These are phyloP conservation scores for Isabelozyma rhagii DNA, from an alignment of 805 yeast genomes.

Conservation along the genomic window DNA sequence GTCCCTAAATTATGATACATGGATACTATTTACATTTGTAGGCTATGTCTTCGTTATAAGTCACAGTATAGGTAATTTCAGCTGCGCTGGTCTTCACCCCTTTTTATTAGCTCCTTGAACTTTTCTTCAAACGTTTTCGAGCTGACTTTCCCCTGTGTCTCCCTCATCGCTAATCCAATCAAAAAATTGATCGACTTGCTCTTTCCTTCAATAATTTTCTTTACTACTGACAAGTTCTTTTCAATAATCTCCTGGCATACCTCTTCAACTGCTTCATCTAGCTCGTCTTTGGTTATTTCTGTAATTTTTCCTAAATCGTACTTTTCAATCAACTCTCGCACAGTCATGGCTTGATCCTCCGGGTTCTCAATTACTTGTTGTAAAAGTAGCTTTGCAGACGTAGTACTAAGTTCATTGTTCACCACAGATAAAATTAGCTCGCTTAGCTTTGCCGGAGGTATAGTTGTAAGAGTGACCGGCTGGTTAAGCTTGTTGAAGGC, in stretches of 20 bases:
- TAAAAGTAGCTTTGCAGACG: constrained; percentile 66
- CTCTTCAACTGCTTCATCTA: constrained; percentile 28
- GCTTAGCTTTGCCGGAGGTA: constrained; percentile 45
- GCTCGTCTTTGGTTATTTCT: constrained; percentile 25
- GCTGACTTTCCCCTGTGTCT: constrained; percentile 61
- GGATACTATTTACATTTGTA: not conserved
- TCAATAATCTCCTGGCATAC: constrained; percentile 46
- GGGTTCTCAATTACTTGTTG: constrained; percentile 56
- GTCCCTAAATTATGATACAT: not conserved
- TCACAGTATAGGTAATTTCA: too few relatives aligned
- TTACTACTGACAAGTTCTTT: constrained; percentile 52
- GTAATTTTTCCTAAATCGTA: constrained; percentile 43
- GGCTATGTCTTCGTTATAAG: too few relatives aligned
- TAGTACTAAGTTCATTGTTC: constrained; percentile 48
- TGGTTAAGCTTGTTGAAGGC: constrained; percentile 51
- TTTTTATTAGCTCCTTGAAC: constrained; percentile 16
- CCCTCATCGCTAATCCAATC: constrained; percentile 82
- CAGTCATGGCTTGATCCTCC: constrained; percentile 25
- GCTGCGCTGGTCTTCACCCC: not conserved
- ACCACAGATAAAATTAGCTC: constrained; percentile 54
- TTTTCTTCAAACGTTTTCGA: constrained; percentile 26
- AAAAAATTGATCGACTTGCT: constrained; percentile 70
- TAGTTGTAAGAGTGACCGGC: constrained; percentile 21
- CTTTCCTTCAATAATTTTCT: constrained; percentile 54
- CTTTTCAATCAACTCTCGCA: constrained; percentile 50